phyloP scores from a whole-genome alignment of 1,284 basidiomycete species.

The Takashimella koratensis region DNA sequence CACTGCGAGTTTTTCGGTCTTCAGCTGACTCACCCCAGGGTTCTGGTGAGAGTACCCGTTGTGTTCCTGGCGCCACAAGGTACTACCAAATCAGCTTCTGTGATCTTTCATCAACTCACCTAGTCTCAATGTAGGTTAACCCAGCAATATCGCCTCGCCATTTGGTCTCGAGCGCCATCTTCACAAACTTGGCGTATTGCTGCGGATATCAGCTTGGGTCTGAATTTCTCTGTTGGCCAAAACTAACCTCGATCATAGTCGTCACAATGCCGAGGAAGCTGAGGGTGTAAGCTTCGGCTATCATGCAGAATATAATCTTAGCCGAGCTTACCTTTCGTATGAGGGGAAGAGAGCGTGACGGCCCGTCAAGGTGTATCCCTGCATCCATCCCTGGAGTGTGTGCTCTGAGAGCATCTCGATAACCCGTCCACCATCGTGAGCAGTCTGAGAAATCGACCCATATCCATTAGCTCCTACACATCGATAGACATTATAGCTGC shows the following conservation, averaged over 20 bases:
- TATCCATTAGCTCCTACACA: conserved; percentile 37
- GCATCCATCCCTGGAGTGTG: conserved; percentile 80
- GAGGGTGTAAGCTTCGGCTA: conserved; percentile 1
- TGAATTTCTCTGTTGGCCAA: conserved; percentile 9
- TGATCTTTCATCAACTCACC: not conserved
- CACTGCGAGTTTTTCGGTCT: conserved; percentile 9
- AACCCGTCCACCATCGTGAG: conserved; percentile 52
- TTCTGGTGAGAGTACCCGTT: conserved; percentile 79
- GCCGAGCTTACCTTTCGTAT: conserved; percentile 76
- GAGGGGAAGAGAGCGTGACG: conserved; percentile 79
- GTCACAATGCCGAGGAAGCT: conserved; percentile 48
- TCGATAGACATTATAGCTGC: conserved; percentile 41
- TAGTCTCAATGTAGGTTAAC: conserved; percentile 78
- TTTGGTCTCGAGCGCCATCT: conserved; percentile 69
- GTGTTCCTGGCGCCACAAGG: conserved; percentile 65
- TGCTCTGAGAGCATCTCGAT: conserved; percentile 86
- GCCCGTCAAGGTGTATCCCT: conserved; percentile 68
- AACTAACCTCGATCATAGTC: conserved; percentile 47
- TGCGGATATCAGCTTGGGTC: conserved; percentile 41
- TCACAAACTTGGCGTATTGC: conserved; percentile 80
- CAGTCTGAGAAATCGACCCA: conserved; percentile 48
- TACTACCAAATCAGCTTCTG: too few relatives aligned
- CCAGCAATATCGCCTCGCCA: conserved; percentile 72
- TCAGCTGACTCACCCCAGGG: conserved; percentile 57
- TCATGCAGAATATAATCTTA: too few relatives aligned